Evolutionary conservation across 352 stramenopile genomes (phyloP), one percentile per base, ranked within the genome.

Genomic region (Phytophthora megakarya): DNA sequence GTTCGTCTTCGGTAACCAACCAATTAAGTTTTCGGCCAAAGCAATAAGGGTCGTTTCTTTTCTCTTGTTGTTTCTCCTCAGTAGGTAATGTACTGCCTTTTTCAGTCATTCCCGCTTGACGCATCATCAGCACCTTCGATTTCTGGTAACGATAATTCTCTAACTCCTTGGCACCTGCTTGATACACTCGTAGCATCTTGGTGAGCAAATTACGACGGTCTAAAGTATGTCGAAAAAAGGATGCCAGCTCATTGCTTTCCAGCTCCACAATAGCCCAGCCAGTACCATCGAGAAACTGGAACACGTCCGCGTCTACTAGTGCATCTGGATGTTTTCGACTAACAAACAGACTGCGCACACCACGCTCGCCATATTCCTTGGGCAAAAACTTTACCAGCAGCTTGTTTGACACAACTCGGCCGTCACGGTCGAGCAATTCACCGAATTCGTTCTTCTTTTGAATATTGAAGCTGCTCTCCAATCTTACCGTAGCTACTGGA

Each of bases 181-280:
- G 64, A 43, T 81, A 92, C 5, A 91, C 75, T 1, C 84, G 84
- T 3, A 94, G 57, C 18, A 65, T 72, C 6, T 76, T 82, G 13
- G 66, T 67, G 0, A 75, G 48, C 11, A 96, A 55, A 37, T 79
- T 79, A 4, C 86, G 77, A 18, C 73, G 75, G 56, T 95, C 75
- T 19, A 94, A 66, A 23, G 81, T 92, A 19, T 62, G 71, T 21
- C 72, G 71, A 44, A 90, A 90, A 8, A 61, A 63, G 3, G 72
- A 67, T 6, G 79, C 72, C 18, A 84, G 72, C 25, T 76, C 75
- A 2, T 65, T 44, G 13, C 80, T 83, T 43, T 72, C 64, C 47
- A 95, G 73, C 51, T 93, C 85, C 18, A 93, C 72, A 16, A 95
- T 58, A 5, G 80, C 87, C 87, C 87, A 95, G 6, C 85, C 81